Percentiles rank a stretch among this genome's conserved stretches.
Conservation (phyloP, 2,329 filamentous ascomycete species). For the Colletotrichum caudatum region DNA sequence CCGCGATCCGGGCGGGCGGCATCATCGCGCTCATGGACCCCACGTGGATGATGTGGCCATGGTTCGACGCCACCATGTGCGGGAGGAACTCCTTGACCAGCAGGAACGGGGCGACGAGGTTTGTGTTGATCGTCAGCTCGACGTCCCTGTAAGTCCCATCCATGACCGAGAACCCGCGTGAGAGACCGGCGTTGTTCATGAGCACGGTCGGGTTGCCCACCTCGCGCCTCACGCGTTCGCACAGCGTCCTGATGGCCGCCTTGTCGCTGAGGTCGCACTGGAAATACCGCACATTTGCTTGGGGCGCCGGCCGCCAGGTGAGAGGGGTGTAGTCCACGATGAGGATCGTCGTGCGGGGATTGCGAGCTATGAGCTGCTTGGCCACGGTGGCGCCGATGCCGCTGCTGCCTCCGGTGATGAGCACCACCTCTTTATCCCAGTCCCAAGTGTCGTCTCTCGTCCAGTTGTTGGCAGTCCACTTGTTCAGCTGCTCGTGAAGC, state of each 20-base stretch:
- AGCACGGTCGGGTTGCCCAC: conserved; percentile 53
- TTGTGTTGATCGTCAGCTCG: conserved; percentile 53
- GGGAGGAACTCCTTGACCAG: conserved; percentile 68
- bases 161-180: conserved; percentile 45
- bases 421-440: conserved; percentile 56
- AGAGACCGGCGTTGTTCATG: conserved; percentile 52
- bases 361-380: conserved; percentile 46
- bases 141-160: conserved; percentile 47
- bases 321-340: conserved; percentile 51
- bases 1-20: conserved; percentile 66
- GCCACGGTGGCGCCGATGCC: conserved; percentile 56
- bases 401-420: conserved; percentile 58
- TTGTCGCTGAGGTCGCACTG: conserved; percentile 49
- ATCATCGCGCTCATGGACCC: conserved; percentile 67
- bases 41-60: conserved; percentile 74
- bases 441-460: conserved; percentile 46
- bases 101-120: conserved; percentile 71
- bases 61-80: conserved; percentile 66
- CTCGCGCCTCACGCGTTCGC: conserved; percentile 48
- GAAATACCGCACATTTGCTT: conserved; percentile 16
- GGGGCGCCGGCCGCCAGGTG: conserved; percentile 42
- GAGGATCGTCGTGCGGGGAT: conserved; percentile 47
- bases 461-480: conserved; percentile 45
- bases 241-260: conserved; percentile 46
- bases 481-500: conserved; percentile 43